A percentile compares a stretch with the other conserved stretches of the same genome.
phyloP scores from a whole-genome alignment of 2,329 filamentous ascomycete species.

The Periglandula ipomoeae region DNA sequence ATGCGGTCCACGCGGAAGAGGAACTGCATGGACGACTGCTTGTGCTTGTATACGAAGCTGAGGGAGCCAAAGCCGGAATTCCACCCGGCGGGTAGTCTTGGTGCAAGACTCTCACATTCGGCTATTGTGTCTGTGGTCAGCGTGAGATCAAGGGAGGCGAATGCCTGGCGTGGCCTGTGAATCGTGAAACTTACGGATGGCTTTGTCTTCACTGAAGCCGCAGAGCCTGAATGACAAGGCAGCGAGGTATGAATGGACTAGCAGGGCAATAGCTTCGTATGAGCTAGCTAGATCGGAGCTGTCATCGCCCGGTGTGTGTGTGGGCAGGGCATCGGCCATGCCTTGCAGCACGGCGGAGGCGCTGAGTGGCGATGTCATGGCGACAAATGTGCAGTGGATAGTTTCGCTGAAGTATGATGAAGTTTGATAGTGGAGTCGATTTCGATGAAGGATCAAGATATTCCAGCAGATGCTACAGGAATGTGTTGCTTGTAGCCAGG shows the following conservation, averaged over 20 bases:
- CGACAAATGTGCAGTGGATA: not conserved
- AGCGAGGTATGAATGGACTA: conserved; percentile 74
- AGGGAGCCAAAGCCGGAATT: conserved; percentile 63
- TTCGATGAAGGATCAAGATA: not conserved
- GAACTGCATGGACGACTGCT: conserved; percentile 76
- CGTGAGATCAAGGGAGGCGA: not conserved
- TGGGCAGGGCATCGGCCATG: conserved; percentile 53
- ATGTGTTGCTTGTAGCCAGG: not conserved
- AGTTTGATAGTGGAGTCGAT: not conserved
- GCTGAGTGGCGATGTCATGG: conserved; percentile 20
- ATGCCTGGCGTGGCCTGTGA: not conserved
- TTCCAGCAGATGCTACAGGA: not conserved
- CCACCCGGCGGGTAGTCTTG: conserved; percentile 68
- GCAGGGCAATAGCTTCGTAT: conserved; percentile 76
- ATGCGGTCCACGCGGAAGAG: conserved; percentile 75
- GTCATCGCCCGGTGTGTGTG: conserved; percentile 40
- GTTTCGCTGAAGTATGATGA: too few species aligned
- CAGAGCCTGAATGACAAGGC: conserved; percentile 72
- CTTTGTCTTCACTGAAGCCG: conserved; percentile 77
- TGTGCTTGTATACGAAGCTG: conserved; percentile 79
- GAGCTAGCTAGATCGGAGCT: conserved; percentile 58
- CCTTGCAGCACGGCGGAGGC: conserved; percentile 35
- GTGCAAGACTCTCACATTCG: conserved; percentile 46
- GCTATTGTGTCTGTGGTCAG: conserved; percentile 12
- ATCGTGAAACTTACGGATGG: conserved; percentile 43